Base-by-base conservation (phyloP, 805 yeast genomes). In the Suhomyces pyralidae region DNA sequence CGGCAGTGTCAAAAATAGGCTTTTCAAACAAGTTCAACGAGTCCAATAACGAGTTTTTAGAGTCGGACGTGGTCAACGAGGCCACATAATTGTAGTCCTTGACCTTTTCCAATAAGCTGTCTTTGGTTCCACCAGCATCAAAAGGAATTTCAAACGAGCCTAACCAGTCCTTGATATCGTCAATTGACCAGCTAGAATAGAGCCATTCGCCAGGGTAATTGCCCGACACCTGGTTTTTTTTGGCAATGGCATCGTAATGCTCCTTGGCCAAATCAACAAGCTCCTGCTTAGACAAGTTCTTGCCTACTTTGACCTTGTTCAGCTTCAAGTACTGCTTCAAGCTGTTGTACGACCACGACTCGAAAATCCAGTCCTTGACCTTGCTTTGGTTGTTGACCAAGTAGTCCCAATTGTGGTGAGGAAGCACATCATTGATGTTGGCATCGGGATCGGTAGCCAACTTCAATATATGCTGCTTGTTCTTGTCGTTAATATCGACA, bases 111-210 rank as follows among this genome's bases (percentile, higher is more conserved):
- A 79, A 61, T 55, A 85, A 70, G 26, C 76, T 76, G 12, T 79
- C 79, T 55, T 76, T 80, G 28, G 76, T 61, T 22, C 76, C 81
- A 28, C 64, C 65, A 19, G 67, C 52, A 22, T 71, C 66, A 46
- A 55, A 59, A 1, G 52, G 53, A 45, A 81, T 61, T 15, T 78
- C 79, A 55, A 77, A 68, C 40, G 77, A 70, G 34, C 70, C 61
- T 52, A 86, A 69, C 82, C 86, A 82, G 14, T 65, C 59, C 55
- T 70, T 68, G 53, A 86, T 65, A 47, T 80, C 81, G 7, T 75
- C 76, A 7, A 66, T 62, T 20, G 77, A 68, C 90, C 90, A 85
- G 30, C 71, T 58, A 9, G 77, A 70, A 61, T 82, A 84, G 52
- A 81, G 67, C 78, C 80, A 77, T 32, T 72, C 73, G 19, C 84